Conservation (phyloP, 2,329 filamentous ascomycete species). For the Diaporthe citri region DNA sequence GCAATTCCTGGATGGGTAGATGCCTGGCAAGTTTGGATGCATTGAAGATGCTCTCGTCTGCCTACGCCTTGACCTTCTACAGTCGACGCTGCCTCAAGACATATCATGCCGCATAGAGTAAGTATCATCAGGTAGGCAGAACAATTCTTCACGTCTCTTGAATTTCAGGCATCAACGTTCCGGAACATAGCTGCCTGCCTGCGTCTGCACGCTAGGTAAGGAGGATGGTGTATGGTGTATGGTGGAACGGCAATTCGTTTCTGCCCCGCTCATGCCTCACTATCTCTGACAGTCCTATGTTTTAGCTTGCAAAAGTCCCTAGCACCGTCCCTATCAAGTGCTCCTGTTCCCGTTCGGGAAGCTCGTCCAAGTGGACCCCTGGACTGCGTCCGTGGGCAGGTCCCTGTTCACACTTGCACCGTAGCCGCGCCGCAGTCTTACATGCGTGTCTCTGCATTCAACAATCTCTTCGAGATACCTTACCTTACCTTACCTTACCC, state of each 20-base stretch:
- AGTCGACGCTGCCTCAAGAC: background rate
- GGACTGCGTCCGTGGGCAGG: slow-evolving; percentile 2
- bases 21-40: background rate
- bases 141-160: background rate
- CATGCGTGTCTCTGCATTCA: background rate
- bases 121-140: background rate
- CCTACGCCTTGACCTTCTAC: background rate
- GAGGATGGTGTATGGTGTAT: slow-evolving; percentile 8
- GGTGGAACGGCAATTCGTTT: slow-evolving; percentile 1
- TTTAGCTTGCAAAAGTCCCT: slow-evolving; percentile 29
- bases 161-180: slow-evolving; percentile 8
- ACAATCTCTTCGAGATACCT: slow-evolving; percentile 23
- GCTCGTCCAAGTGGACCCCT: slow-evolving; percentile 11
- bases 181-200: background rate
- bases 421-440: slow-evolving; percentile 15
- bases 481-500: slow-evolving; percentile 24
- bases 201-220: background rate
- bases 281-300: background rate
- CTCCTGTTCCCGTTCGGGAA: slow-evolving; percentile 21
- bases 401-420: background rate
- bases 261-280: slow-evolving; percentile 2
- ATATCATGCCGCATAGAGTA: background rate
- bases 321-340: slow-evolving; percentile 6
- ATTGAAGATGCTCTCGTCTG: background rate
- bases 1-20: no score